Evolutionary conservation across 495 filamentous ascomycete species (phyloP).

Genomic region (Aspergillus conjunctus): DNA sequence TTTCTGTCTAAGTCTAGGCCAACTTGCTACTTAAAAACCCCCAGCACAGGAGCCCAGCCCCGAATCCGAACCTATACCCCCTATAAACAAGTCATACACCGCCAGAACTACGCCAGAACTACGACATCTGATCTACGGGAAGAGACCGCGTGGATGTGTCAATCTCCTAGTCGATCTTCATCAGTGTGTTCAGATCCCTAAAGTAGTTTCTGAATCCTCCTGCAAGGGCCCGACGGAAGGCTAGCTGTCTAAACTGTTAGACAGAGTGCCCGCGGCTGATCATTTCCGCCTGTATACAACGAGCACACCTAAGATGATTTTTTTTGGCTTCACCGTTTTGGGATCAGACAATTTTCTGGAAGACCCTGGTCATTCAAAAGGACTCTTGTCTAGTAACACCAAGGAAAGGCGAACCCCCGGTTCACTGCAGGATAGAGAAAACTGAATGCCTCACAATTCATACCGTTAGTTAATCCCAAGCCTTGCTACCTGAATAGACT

Average conservation of each 20-base stretch:
- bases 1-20: slow-evolving; percentile 2
- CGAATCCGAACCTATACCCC: slow-evolving; percentile 5
- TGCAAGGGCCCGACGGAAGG: slow-evolving; percentile 47
- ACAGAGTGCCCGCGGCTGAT: slow-evolving; percentile 25
- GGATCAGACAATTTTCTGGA: not conserved
- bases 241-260: slow-evolving; percentile 38
- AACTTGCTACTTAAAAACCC: slow-evolving; percentile 19
- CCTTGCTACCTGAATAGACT: not conserved
- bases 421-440: not conserved
- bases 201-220: slow-evolving; percentile 25
- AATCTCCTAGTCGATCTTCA: slow-evolving; percentile 26
- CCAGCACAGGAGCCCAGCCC: slow-evolving; percentile 11
- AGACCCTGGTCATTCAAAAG: not conserved
- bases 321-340: not conserved
- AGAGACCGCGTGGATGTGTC: slow-evolving; percentile 30
- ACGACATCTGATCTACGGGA: slow-evolving; percentile 29
- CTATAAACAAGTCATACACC: slow-evolving; percentile 39
- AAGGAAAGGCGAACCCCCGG: not conserved
- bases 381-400: not conserved
- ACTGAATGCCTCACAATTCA: not conserved
- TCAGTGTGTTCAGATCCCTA: slow-evolving; percentile 27
- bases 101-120: slow-evolving; percentile 41
- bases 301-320: not conserved
- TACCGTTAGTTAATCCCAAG: not conserved
- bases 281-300: slow-evolving; percentile 9